Evolutionary conservation across 2,329 filamentous ascomycete genomes (phyloP), one percentile per base, ranked within the genome.

Genomic region (Nectriaceae sp.): DNA sequence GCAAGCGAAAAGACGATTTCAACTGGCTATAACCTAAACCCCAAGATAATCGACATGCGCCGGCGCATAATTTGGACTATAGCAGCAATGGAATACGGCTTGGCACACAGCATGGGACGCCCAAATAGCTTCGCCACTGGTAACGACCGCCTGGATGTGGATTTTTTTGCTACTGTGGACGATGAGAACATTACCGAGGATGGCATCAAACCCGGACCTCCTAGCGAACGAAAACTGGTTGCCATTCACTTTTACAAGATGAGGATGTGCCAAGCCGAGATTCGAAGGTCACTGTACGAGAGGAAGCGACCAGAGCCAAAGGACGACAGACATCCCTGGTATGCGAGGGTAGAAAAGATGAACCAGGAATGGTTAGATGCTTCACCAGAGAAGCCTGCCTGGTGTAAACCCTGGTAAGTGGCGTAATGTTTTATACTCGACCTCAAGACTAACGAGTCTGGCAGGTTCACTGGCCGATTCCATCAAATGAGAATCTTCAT

Each of bases 161-260:
- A 83, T 26, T 96, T 93, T 63, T 96, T 96, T 63, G 83, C 90
- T 55, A 78, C 86, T 2, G 86, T 90, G 31, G 87, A 90, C 59
- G 94, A 99, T 69, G 79, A 85, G 42, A 87, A 87, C 67, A 97
- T 99, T 58, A 92, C 87, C 2, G 76, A 82, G 2, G 77, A 86
- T 26, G 92, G 90, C 3, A 87, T 97, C 47, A 73, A 84, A 19
- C 79, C 85, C 0, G 88, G 86, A 1, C 87, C 86, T 4, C 78
- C 82, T 2, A 90, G 89, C 31, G 79, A 92, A 57, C 90, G 89
- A 64, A 99, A 99, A 68, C 83, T 89, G 60, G 85, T 96, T 21
- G 87, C 90, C 3, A 91, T 97, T 52, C 93, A 99, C 66, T 94
- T 96, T 61, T 91, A 91, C 74, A 93, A 89, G 65, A 95, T 97